Evolutionary conservation across 208 protist genomes (phyloP).

Genomic region (Phytomonas francai): DNA sequence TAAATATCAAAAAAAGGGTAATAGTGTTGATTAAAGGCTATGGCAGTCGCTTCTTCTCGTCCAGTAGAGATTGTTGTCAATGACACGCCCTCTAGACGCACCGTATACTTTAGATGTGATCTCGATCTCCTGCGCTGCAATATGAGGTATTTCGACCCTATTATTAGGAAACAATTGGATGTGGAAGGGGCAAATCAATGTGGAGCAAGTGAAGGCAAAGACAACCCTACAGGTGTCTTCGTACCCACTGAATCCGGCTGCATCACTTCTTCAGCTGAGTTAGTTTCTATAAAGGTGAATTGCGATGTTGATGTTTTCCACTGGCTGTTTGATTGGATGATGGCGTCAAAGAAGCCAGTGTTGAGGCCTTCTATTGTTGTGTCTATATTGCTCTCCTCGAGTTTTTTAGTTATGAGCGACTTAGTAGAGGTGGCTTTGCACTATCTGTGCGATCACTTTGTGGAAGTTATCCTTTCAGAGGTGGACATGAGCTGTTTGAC

Average conservation of each 20-base stretch:
- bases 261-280: conserved; percentile 2
- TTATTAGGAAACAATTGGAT: conserved; percentile 36
- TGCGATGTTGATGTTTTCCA: conserved; percentile 62
- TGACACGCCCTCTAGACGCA: conserved; percentile 25
- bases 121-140: conserved; percentile 25
- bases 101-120: conserved; percentile 36
- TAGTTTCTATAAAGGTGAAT: conserved; percentile 48
- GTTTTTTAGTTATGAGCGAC: conserved; percentile 58
- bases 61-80: conserved; percentile 53
- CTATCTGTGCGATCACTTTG: conserved; percentile 47
- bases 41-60: conserved; percentile 1
- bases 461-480: conserved; percentile 39
- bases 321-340: conserved; percentile 62
- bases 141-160: conserved; percentile 64
- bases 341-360: conserved; percentile 18
- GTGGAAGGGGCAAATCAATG: neutral
- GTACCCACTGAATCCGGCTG: neutral
- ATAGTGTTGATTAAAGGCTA: neutral
- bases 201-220: conserved; percentile 2
- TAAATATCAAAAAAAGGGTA: neutral
- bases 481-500: conserved; percentile 57
- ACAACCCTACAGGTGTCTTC: neutral
- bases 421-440: conserved; percentile 43
- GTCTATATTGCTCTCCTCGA: conserved; percentile 55
- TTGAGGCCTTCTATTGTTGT: conserved; percentile 50